Evolutionary conservation across 495 filamentous ascomycete genomes (phyloP).

Genomic region (Acidiella bohemica): DNA sequence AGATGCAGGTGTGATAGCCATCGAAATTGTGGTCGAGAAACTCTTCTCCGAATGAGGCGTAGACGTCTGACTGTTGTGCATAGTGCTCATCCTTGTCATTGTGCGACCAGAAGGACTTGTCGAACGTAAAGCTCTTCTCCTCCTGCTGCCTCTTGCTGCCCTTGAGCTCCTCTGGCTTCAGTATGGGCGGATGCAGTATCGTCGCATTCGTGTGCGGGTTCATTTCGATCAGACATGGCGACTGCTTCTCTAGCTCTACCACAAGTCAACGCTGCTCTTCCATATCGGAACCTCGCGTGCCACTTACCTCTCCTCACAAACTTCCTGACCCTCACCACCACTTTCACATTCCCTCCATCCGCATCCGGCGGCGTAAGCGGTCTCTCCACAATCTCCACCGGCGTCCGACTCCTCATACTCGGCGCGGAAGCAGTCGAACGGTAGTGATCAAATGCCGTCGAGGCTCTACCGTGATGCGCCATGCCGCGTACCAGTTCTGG

Average conservation of each 20-base stretch:
- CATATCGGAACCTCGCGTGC: neutral
- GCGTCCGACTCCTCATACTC: constrained; percentile 26
- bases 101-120: constrained; percentile 97
- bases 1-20: constrained; percentile 98
- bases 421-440: constrained; percentile 28
- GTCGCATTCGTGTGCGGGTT: constrained; percentile 72
- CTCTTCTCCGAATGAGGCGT: constrained; percentile 87
- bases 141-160: constrained; percentile 66
- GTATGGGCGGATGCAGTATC: constrained; percentile 53
- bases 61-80: constrained; percentile 81
- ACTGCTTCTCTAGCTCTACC: constrained; percentile 64
- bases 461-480: constrained; percentile 14
- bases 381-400: constrained; percentile 18
- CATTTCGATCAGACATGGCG: constrained; percentile 82
- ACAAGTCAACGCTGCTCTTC: neutral
- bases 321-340: constrained; percentile 82
- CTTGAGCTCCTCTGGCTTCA: constrained; percentile 51
- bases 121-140: constrained; percentile 86
- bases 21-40: constrained; percentile 99
- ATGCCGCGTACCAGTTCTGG: too few species aligned
- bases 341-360: constrained; percentile 75
- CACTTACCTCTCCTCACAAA: constrained; percentile 73
- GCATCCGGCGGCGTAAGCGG: constrained; percentile 28
- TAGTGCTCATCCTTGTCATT: constrained; percentile 59
- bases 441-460: constrained; percentile 8